phyloP scores from a whole-genome alignment of 495 filamentous ascomycete genomes.

The Penicillium ochrochloron region DNA sequence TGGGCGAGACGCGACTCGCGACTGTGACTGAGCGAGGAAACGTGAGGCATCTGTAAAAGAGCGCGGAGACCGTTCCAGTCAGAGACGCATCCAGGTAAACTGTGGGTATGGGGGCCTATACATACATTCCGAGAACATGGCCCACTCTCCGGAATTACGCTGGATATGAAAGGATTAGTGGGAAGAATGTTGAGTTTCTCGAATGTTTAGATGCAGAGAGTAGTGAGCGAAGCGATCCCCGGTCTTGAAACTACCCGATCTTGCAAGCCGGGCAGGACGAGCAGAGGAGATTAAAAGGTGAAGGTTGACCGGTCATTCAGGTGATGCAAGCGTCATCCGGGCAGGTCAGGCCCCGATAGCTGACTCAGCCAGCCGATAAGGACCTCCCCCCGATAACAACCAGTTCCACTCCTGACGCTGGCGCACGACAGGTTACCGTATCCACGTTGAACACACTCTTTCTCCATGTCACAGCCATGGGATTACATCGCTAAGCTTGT shows the following conservation, averaged over 20 bases:
- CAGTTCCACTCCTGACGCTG: slow-evolving; percentile 7
- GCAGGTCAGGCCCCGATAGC: slow-evolving; percentile 45
- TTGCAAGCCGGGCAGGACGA: slow-evolving; percentile 9
- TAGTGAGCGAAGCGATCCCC: background rate
- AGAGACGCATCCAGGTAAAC: slow-evolving; percentile 8
- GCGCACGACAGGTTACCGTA: slow-evolving; percentile 1
- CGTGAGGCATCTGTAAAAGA: slow-evolving; percentile 80
- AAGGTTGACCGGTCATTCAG: slow-evolving; percentile 25
- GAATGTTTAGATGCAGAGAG: background rate
- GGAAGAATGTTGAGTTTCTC: background rate
- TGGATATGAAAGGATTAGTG: slow-evolving; percentile 24
- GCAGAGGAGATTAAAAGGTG: slow-evolving; percentile 7
- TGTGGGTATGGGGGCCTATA: slow-evolving; percentile 17
- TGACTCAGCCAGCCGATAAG: slow-evolving; percentile 42
- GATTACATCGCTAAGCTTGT: slow-evolving; percentile 99
- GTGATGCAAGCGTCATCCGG: slow-evolving; percentile 46
- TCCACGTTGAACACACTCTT: slow-evolving; percentile 24
- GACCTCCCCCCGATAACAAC: slow-evolving; percentile 19
- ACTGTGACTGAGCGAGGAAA: slow-evolving; percentile 97
- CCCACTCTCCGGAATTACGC: slow-evolving; percentile 28
- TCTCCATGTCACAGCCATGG: slow-evolving; percentile 80
- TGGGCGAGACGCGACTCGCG: slow-evolving; percentile 71
- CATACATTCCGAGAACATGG: slow-evolving; percentile 99
- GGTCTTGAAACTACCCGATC: slow-evolving; percentile 6
- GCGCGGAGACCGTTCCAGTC: background rate